phyloP scores from a whole-genome alignment of 75 land plant genomes.

The Sequoia sempervirens region DNA sequence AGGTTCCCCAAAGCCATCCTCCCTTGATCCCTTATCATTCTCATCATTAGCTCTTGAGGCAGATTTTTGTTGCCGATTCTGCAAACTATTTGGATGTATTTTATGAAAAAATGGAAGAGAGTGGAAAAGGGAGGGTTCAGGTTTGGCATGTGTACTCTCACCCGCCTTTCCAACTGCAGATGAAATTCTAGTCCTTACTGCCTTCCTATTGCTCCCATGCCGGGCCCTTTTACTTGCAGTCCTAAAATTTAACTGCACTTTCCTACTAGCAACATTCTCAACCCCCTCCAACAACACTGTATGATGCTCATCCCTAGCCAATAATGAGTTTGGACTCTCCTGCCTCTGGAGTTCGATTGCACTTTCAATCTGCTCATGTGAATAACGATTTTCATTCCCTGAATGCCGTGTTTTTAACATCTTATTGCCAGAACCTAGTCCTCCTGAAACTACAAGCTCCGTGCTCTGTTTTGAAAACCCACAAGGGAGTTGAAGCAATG shows the following conservation, averaged over 20 bases:
- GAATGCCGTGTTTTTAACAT: constrained; percentile 3
- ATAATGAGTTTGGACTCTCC: not conserved
- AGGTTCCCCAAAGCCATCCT: constrained; percentile 9
- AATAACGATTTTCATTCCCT: constrained; percentile 9
- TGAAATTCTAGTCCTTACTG: not conserved
- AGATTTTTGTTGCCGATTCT: not conserved
- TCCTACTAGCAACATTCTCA: not conserved
- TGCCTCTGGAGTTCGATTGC: constrained; percentile 9
- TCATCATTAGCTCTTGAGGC: not conserved
- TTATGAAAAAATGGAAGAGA: not conserved
- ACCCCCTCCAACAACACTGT: not conserved
- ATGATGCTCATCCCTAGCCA: not conserved
- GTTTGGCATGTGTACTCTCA: not conserved
- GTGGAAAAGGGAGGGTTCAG: not conserved
- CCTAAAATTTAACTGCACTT: constrained; percentile 4
- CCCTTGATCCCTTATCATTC: not conserved
- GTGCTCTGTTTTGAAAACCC: not conserved
- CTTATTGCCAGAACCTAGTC: not conserved
- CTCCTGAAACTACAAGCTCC: constrained; percentile 2
- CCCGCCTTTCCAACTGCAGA: constrained; percentile 4
- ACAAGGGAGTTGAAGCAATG: not conserved
- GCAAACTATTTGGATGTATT: not conserved
- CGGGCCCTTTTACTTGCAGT: constrained; percentile 6
- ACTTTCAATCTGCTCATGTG: constrained; percentile 5
- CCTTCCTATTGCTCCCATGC: constrained; percentile 5